Evolutionary conservation across 2,329 filamentous ascomycete genomes (phyloP), one percentile per base, ranked within the genome.

Genomic region (Colletotrichum caudatum): DNA sequence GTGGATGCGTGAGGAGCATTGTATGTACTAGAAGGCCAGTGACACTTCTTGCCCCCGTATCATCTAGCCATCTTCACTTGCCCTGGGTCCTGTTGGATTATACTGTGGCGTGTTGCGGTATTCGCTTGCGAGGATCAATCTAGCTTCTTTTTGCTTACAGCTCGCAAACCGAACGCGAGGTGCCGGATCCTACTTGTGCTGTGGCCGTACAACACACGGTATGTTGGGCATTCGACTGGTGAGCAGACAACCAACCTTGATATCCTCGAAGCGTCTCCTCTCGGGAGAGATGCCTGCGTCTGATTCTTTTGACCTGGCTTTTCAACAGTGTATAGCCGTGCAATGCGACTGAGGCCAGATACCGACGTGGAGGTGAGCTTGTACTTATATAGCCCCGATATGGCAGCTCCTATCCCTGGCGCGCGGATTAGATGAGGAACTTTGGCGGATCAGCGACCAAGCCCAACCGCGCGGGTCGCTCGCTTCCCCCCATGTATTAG

Each of bases 21-120:
- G 69, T 72, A 72, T 70, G 65, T 69, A 72, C 62, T 72, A 70
- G 69, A 72, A 57, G 66, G 53, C 23, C 33, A 33, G 44, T 66
- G 64, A 51, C 57, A 63, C 44, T 35, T 50, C 58, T 44, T 29
- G 26, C 29, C 37, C 33, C 50, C 20, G 57, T 57, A 50, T 58
- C 64, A 46, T 65, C 54, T 48, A 54, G 39, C 56, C 56, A 26
- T 66, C 63, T 56, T 70, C 37, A 50, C 63, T 63, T 33, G 67
- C 57, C 64, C 20, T 56, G 41, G 64, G 57, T 69, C 57, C 57
- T 71, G 64, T 71, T 64, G 44, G 68, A 71, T 71, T 69, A 71
- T 65, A 41, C 54, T 66, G 67, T 69, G 58, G 58, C 64, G 64
- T 62, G 44, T 57, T 68, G 56, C 54, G 68, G 58, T 71, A 63